A percentile compares a stretch with the other conserved stretches of the same genome.
Evolutionary conservation across 2,329 filamentous ascomycete genomes (phyloP).

Genomic region (Curvularia hawaiiensis): DNA sequence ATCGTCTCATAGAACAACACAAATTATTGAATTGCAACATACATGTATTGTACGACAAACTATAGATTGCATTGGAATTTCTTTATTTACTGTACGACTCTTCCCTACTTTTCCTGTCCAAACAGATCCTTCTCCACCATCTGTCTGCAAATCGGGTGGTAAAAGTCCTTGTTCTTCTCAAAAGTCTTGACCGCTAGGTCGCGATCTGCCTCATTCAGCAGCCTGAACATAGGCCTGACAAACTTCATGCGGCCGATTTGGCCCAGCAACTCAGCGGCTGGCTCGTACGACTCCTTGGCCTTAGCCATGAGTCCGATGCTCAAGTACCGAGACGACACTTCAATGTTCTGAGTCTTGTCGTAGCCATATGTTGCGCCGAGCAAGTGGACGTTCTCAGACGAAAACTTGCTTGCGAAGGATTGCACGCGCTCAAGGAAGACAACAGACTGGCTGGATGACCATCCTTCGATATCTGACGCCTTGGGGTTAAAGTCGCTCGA

Average conservation of each 20-base stretch:
- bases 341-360: constrained; percentile 78
- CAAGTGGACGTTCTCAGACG: constrained; percentile 66
- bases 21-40: neutral
- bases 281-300: constrained; percentile 70
- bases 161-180: constrained; percentile 86
- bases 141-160: constrained; percentile 82
- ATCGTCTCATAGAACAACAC: neutral
- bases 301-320: constrained; percentile 77
- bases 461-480: constrained; percentile 70
- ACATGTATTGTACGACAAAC: neutral
- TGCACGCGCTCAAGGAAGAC: constrained; percentile 87
- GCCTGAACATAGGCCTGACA: constrained; percentile 81
- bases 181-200: constrained; percentile 81
- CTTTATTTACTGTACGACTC: neutral
- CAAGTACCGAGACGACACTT: constrained; percentile 82
- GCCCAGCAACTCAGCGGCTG: constrained; percentile 76
- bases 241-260: constrained; percentile 96
- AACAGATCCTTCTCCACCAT: constrained; percentile 87
- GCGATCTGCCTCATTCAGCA: constrained; percentile 75
- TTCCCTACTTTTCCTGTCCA: constrained; percentile 37
- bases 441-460: constrained; percentile 86
- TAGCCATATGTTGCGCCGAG: constrained; percentile 77
- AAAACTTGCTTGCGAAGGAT: constrained; percentile 67
- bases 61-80: neutral
- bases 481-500: constrained; percentile 61